phyloP scores from a whole-genome alignment of 257 asterid genomes.

The Penstemon newberryi region DNA sequence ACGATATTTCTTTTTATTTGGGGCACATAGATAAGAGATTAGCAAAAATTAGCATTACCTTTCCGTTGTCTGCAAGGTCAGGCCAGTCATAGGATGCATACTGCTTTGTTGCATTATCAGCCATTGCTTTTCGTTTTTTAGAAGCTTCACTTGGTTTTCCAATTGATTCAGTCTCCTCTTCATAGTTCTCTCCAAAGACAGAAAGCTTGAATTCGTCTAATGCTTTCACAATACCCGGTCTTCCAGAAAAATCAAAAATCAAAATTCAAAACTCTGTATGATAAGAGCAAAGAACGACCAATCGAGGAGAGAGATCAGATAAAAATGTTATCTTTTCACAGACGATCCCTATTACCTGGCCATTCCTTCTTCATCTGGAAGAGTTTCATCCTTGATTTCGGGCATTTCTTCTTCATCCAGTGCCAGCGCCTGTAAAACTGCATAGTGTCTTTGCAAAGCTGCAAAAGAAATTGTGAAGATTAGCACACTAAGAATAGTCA shows the following conservation, averaged over 20 bases:
- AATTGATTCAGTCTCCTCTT: constrained; percentile 47
- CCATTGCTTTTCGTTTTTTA: constrained; percentile 69
- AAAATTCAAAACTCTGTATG: constrained; percentile 6
- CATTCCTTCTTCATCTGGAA: constrained; percentile 98
- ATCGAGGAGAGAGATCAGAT: constrained; percentile 10
- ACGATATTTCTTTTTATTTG: neutral
- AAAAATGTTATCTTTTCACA: neutral
- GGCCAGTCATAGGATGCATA: constrained; percentile 66
- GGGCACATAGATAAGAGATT: constrained; percentile 9
- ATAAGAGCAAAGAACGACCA: neutral
- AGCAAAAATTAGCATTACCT: constrained; percentile 48
- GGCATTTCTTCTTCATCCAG: constrained; percentile 97
- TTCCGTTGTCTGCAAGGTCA: constrained; percentile 87
- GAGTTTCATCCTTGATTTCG: constrained; percentile 84
- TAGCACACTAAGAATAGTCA: constrained; percentile 5
- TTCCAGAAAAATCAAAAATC: constrained; percentile 29
- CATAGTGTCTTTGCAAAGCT: constrained; percentile 98
- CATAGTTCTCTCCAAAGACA: constrained; percentile 72
- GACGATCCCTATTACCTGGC: constrained; percentile 48
- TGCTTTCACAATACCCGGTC: constrained; percentile 87
- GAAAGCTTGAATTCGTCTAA: constrained; percentile 80
- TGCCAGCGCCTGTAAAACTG: constrained; percentile 91
- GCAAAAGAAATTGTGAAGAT: constrained; percentile 28
- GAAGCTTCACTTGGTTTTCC: constrained; percentile 59
- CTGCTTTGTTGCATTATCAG: constrained; percentile 65